Percentiles rank a stretch among this genome's conserved stretches.
These are phyloP conservation scores for Cladosporium austrohemisphaericum DNA, from an alignment of 2,329 filamentous ascomycete genomes.

Conservation along the genomic window DNA sequence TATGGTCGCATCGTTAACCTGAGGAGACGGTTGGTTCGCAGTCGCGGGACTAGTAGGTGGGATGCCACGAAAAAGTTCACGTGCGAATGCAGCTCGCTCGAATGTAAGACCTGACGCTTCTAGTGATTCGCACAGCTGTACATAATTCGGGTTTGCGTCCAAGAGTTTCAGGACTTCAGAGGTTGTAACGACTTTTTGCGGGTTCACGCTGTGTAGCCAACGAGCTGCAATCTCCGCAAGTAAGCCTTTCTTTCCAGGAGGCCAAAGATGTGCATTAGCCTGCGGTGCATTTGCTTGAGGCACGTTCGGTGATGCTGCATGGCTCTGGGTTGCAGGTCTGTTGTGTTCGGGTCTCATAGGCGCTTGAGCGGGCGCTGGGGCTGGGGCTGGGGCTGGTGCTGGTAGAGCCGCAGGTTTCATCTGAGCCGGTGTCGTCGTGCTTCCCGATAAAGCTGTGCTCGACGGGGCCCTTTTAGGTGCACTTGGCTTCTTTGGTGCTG, in stretches of 20 bases:
- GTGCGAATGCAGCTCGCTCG: slow-evolving; percentile 52
- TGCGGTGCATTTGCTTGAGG: background rate
- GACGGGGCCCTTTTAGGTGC: background rate
- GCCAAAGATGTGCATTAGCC: slow-evolving; percentile 45
- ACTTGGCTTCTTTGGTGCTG: slow-evolving; percentile 1
- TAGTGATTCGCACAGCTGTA: slow-evolving; percentile 52
- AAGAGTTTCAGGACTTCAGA: slow-evolving; percentile 46
- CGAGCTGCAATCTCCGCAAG: slow-evolving; percentile 49
- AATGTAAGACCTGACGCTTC: slow-evolving; percentile 49
- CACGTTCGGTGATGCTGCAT: background rate
- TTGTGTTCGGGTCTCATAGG: no score
- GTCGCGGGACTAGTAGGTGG: slow-evolving; percentile 38
- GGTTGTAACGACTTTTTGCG: slow-evolving; percentile 34
- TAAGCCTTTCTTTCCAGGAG: slow-evolving; percentile 47
- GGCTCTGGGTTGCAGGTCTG: background rate
- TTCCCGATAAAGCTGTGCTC: background rate
- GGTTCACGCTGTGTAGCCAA: slow-evolving; percentile 50
- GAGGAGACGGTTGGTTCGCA: slow-evolving; percentile 9
- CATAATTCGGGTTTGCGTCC: slow-evolving; percentile 53
- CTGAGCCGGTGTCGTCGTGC: background rate
- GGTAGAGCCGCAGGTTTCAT: background rate
- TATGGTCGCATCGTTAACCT: background rate
- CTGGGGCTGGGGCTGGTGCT: background rate
- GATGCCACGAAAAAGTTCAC: slow-evolving; percentile 46
- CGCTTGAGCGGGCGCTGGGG: background rate